A percentile compares a stretch with the other conserved stretches of the same genome.
phyloP scores from a whole-genome alignment of 768 basidiomycete genomes.

The Lentinus brumalis region DNA sequence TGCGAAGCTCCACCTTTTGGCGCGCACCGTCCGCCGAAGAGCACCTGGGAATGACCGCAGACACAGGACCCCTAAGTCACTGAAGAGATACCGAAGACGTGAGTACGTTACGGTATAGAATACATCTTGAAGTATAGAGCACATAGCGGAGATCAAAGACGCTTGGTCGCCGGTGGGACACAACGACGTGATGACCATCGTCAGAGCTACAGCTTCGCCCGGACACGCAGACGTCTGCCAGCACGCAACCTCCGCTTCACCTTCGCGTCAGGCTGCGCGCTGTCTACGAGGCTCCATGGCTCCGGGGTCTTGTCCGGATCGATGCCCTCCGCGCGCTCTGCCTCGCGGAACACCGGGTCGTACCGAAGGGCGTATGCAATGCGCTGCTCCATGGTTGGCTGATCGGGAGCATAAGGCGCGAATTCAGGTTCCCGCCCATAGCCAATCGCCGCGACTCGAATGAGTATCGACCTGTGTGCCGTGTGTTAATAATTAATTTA shows the following conservation, averaged over 20 bases:
- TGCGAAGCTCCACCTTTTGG: no score
- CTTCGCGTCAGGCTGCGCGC: not conserved
- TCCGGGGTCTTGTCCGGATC: slow-evolving; percentile 27
- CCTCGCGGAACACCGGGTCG: slow-evolving; percentile 28
- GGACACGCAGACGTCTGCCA: not conserved
- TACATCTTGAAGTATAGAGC: no score
- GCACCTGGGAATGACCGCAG: no score
- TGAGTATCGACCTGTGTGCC: slow-evolving; percentile 48
- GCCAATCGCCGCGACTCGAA: slow-evolving; percentile 50
- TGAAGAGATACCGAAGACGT: no score
- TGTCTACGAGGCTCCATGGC: slow-evolving; percentile 9
- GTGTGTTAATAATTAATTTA: not conserved
- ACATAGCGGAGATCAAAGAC: not conserved
- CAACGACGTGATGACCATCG: not conserved
- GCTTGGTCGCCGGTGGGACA: not conserved
- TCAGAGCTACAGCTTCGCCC: slow-evolving; percentile 9
- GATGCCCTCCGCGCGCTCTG: slow-evolving; percentile 27
- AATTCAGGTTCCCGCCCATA: slow-evolving; percentile 50
- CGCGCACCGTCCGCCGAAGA: no score
- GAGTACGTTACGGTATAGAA: no score
- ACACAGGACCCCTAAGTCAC: no score
- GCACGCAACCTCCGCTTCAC: slow-evolving; percentile 5
- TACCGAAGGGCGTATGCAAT: slow-evolving; percentile 45
- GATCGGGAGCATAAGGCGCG: slow-evolving; percentile 43
- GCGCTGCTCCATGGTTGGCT: slow-evolving; percentile 42